Percentiles rank a stretch among this genome's conserved stretches.
phyloP scores from a whole-genome alignment of 805 yeast species.

The Middelhovenomyces tepae region DNA sequence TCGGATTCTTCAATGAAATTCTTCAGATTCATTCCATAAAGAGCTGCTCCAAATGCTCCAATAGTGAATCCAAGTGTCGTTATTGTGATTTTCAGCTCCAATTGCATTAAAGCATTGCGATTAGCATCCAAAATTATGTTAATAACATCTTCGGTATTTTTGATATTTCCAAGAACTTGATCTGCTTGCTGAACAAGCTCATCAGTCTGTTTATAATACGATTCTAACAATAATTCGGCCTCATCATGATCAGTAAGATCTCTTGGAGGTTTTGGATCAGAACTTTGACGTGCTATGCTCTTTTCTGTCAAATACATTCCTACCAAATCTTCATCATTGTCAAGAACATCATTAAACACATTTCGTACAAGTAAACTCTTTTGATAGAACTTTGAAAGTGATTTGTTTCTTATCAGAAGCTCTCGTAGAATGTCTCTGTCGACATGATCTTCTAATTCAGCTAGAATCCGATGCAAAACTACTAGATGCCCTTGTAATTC shows the following conservation, averaged over 20 bases:
- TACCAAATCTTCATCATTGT: constrained; percentile 76
- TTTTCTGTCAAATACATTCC: constrained; percentile 64
- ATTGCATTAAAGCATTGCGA: constrained; percentile 80
- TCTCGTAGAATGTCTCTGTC: constrained; percentile 69
- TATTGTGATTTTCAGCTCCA: constrained; percentile 73
- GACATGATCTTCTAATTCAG: constrained; percentile 69
- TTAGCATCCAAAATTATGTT: constrained; percentile 87
- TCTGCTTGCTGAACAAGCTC: constrained; percentile 90
- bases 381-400: constrained; percentile 64
- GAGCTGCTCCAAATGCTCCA: constrained; percentile 78
- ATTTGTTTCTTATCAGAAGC: constrained; percentile 62
- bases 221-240: constrained; percentile 77
- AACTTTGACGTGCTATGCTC: constrained; percentile 28
- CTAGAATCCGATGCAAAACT: constrained; percentile 53
- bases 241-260: constrained; percentile 45
- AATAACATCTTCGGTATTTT: constrained; percentile 86
- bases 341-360: constrained; percentile 74
- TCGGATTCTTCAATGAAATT: constrained; percentile 81
- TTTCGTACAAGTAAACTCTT: constrained; percentile 66
- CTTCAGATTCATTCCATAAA: constrained; percentile 93
- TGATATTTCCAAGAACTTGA: constrained; percentile 70
- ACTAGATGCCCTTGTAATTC: constrained; percentile 55
- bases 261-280: too few species aligned
- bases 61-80: constrained; percentile 79
- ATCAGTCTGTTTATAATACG: constrained; percentile 86